Evolutionary conservation across 768 basidiomycete species (phyloP).

Genomic region (Butyriboletus loyo): DNA sequence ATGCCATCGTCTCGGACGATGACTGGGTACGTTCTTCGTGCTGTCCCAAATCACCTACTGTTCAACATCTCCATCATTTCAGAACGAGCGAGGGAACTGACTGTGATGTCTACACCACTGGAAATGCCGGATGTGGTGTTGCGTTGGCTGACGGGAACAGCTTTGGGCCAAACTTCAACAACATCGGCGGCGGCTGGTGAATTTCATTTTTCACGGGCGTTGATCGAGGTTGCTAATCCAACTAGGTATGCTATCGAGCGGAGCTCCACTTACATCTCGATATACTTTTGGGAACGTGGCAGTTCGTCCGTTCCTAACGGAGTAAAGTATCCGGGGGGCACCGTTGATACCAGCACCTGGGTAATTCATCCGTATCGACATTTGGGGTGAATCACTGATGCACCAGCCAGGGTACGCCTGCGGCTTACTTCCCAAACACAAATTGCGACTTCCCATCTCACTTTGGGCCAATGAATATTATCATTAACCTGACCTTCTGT

Average conservation of each 20-base stretch:
- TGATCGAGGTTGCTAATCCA: neutral
- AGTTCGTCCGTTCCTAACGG: conserved; percentile 34
- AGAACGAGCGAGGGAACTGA: conserved; percentile 19
- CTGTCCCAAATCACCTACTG: neutral
- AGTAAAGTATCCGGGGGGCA: conserved; percentile 23
- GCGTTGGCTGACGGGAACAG: conserved; percentile 22
- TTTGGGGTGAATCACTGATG: neutral
- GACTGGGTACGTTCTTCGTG: conserved; percentile 28
- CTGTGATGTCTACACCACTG: conserved; percentile 24
- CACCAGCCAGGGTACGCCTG: conserved; percentile 10
- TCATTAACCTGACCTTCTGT: conserved; percentile 23
- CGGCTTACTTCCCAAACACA: conserved; percentile 14
- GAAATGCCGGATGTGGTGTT: conserved; percentile 36
- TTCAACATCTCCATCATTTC: neutral
- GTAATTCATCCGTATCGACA: conserved; percentile 4
- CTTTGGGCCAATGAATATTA: conserved; percentile 17
- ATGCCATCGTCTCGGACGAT: conserved; percentile 29
- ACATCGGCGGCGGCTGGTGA: conserved; percentile 38
- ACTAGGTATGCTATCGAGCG: conserved; percentile 37
- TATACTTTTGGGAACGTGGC: conserved; percentile 43
- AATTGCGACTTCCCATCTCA: conserved; percentile 15
- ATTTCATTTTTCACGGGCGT: neutral
- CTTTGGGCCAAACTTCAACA: conserved; percentile 36
- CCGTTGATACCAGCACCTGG: conserved; percentile 24
- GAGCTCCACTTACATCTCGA: conserved; percentile 28